Percentiles rank a stretch among this genome's conserved stretches.
These are phyloP conservation scores for Ustilago esculenta DNA, from an alignment of 1,284 basidiomycete genomes.

Conservation along the genomic window DNA sequence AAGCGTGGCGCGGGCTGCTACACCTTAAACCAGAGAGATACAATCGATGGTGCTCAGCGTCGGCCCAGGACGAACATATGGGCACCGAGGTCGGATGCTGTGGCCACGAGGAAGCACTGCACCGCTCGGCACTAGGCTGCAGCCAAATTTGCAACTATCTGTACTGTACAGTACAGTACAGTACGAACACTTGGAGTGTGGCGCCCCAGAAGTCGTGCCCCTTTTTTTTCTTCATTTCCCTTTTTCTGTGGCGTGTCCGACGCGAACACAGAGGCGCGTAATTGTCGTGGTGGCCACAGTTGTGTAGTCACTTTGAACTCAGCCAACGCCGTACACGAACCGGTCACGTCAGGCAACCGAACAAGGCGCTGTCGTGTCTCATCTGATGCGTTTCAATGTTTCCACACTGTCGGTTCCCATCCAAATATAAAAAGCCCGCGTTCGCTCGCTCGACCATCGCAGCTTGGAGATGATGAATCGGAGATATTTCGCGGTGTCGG, in stretches of 20 bases:
- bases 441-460: no score
- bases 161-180: no score
- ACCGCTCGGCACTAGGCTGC: neutral
- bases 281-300: neutral
- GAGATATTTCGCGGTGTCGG: no score
- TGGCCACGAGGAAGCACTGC: neutral
- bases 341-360: conserved; percentile 1
- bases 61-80: no score
- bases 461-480: no score
- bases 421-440: no score
- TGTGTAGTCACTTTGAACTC: neutral
- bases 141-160: no score
- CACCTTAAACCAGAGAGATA: no score
- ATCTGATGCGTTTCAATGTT: no score
- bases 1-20: no score
- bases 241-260: neutral
- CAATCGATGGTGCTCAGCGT: no score
- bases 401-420: no score
- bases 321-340: conserved; percentile 1
- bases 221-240: neutral
- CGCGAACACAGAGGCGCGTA: neutral
- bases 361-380: conserved; percentile 1
- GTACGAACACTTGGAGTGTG: neutral
- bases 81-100: neutral
- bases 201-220: conserved; percentile 1